Percentiles rank a stretch among this genome's conserved stretches.
Evolutionary conservation across 2,329 filamentous ascomycete species (phyloP).

Genomic region (Aureobasidium melanogenum): DNA sequence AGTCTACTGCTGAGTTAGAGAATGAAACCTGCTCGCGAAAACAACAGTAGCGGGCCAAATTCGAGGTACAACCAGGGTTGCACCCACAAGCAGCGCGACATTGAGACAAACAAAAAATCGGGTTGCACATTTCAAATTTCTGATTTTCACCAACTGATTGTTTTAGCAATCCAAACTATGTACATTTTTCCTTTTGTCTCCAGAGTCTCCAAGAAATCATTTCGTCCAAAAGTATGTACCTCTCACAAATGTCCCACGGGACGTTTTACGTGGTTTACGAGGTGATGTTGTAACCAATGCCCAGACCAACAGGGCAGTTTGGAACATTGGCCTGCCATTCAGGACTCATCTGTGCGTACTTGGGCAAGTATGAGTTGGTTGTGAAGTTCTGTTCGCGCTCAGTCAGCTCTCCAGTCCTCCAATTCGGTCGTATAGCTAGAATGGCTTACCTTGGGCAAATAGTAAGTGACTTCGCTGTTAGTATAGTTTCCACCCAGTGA

Average conservation of each 20-base stretch:
- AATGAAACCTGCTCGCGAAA: too few species aligned
- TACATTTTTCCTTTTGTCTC: too few species aligned
- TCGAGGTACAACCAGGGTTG: not conserved
- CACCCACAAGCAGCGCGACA: not conserved
- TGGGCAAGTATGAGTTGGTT: slow-evolving; percentile 33
- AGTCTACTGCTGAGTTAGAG: too few species aligned
- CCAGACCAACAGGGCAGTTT: slow-evolving; percentile 30
- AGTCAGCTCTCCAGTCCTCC: not conserved
- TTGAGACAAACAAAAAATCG: not conserved
- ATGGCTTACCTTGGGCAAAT: slow-evolving; percentile 23
- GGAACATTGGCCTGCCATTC: slow-evolving; percentile 33
- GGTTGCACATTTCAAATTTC: too few species aligned
- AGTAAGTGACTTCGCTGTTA: slow-evolving; percentile 26
- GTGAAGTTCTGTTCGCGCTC: slow-evolving; percentile 25
- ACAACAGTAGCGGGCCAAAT: too few species aligned
- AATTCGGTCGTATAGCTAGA: not conserved
- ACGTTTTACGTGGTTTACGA: not conserved
- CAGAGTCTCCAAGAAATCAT: not conserved
- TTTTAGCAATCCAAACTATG: too few species aligned
- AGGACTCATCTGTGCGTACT: slow-evolving; percentile 28
- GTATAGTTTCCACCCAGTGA: slow-evolving; percentile 27
- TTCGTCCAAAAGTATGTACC: not conserved
- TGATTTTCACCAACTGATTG: too few species aligned
- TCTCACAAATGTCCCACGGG: not conserved
- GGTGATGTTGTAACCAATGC: slow-evolving; percentile 16